These are phyloP conservation scores for Skeletonema marinoi DNA, from an alignment of 108 stramenopile genomes.

Conservation along the genomic window DNA sequence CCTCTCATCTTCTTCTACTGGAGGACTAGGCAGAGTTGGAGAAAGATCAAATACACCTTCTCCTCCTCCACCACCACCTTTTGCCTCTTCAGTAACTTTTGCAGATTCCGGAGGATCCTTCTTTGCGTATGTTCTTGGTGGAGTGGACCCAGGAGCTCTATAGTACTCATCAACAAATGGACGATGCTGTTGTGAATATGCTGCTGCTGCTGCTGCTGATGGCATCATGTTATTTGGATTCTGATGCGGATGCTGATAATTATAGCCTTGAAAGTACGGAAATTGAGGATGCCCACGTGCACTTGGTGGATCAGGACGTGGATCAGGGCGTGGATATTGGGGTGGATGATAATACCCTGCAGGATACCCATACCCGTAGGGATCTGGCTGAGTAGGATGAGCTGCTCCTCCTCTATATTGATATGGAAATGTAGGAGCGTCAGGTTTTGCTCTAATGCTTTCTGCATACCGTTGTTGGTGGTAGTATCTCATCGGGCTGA, in stretches of 20 bases:
- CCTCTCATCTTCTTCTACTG: conserved; percentile 41
- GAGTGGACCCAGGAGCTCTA: conserved; percentile 3
- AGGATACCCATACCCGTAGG: neutral
- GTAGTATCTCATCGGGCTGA: conserved; percentile 1
- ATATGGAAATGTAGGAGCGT: neutral
- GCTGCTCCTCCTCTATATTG: neutral
- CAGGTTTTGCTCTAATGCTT: neutral
- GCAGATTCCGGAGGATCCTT: conserved; percentile 21
- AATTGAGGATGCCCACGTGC: conserved; percentile 3
- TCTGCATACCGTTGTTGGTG: neutral
- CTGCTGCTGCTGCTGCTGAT: neutral
- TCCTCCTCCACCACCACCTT: neutral
- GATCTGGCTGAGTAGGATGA: neutral
- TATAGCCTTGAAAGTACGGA: neutral
- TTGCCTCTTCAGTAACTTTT: neutral
- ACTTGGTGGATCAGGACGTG: conserved; percentile 10
- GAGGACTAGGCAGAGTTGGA: conserved; percentile 12
- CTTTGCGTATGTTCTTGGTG: conserved; percentile 8
- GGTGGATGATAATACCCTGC: conserved; percentile 4
- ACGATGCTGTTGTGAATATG: neutral
- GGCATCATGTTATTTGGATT: neutral
- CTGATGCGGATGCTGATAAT: neutral
- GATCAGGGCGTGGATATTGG: conserved; percentile 9
- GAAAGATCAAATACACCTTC: neutral
- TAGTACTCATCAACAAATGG: neutral